These are phyloP conservation scores for Mycena pura DNA, from an alignment of 768 basidiomycete species.

Conservation along the genomic window DNA sequence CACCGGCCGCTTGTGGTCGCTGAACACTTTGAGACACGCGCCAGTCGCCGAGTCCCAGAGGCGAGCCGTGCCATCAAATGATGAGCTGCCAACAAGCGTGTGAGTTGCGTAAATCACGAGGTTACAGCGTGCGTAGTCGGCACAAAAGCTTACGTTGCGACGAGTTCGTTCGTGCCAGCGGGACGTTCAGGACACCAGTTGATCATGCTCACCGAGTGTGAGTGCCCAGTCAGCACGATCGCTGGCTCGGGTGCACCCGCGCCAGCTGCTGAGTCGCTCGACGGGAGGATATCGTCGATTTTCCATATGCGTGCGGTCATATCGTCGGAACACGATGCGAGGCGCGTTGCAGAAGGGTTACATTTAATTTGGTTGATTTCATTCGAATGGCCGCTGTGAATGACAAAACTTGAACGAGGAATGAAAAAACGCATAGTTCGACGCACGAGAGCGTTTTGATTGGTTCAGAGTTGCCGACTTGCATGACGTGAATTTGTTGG, in stretches of 20 bases:
- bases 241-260: constrained; percentile 43
- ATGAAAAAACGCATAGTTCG: not conserved
- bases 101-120: not conserved
- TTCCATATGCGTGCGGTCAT: constrained; percentile 80
- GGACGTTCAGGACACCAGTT: constrained; percentile 69
- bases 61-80: constrained; percentile 81
- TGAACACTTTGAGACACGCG: constrained; percentile 73
- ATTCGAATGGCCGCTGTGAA: constrained; percentile 68
- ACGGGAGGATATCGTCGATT: constrained; percentile 48
- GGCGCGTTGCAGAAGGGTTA: constrained; percentile 65
- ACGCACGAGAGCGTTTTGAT: constrained; percentile 70
- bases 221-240: constrained; percentile 67
- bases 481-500: constrained; percentile 64
- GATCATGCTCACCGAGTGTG: constrained; percentile 66
- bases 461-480: constrained; percentile 57
- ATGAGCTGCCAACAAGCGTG: constrained; percentile 72
- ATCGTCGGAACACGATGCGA: constrained; percentile 88
- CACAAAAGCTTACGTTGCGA: constrained; percentile 69
- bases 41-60: constrained; percentile 86
- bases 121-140: not conserved
- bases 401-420: not conserved
- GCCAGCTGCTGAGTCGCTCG: constrained; percentile 50
- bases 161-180: constrained; percentile 59
- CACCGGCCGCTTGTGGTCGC: constrained; percentile 73
- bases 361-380: constrained; percentile 83